phyloP scores from a whole-genome alignment of 2,329 filamentous ascomycete genomes.

The Aspergillus vadensis region DNA sequence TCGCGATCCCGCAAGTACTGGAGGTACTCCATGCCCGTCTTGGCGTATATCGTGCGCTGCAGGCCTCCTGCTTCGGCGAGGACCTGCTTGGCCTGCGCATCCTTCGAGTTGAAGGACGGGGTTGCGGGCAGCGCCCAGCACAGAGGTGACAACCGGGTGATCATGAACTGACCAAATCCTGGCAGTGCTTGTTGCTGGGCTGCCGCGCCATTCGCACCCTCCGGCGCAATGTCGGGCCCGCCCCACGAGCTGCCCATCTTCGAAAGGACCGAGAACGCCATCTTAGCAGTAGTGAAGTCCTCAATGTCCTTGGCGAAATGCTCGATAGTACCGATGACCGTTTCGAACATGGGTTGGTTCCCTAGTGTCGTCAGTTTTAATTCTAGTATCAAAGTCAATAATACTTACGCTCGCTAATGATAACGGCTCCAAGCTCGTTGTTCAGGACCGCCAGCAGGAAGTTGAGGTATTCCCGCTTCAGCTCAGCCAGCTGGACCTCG shows the following conservation, averaged over 20 bases:
- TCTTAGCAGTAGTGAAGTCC: constrained; percentile 66
- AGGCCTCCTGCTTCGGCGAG: constrained; percentile 83
- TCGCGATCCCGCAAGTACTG: constrained; percentile 49
- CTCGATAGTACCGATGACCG: constrained; percentile 81
- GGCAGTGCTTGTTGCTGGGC: constrained; percentile 59
- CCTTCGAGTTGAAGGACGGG: constrained; percentile 75
- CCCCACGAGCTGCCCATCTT: constrained; percentile 90
- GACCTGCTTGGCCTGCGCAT: constrained; percentile 86
- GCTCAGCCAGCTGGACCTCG: constrained; percentile 88
- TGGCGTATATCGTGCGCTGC: constrained; percentile 86
- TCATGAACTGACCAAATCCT: constrained; percentile 89
- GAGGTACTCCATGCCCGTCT: constrained; percentile 82
- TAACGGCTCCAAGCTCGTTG: constrained; percentile 83
- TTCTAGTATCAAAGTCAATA: background rate
- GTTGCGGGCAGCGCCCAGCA: constrained; percentile 88
- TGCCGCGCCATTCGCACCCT: constrained; percentile 31
- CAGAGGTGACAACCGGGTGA: constrained; percentile 82
- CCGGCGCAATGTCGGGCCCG: constrained; percentile 69
- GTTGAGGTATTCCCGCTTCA: constrained; percentile 91
- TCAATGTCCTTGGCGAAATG: constrained; percentile 77
- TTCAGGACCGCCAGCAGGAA: constrained; percentile 88
- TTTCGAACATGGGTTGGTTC: constrained; percentile 89
- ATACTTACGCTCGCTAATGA: constrained; percentile 72
- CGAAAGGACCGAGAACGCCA: constrained; percentile 79
- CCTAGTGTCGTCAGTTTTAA: constrained; percentile 39